Evolutionary conservation across 2,329 filamentous ascomycete genomes (phyloP).

Genomic region (Cryphonectria japonica): DNA sequence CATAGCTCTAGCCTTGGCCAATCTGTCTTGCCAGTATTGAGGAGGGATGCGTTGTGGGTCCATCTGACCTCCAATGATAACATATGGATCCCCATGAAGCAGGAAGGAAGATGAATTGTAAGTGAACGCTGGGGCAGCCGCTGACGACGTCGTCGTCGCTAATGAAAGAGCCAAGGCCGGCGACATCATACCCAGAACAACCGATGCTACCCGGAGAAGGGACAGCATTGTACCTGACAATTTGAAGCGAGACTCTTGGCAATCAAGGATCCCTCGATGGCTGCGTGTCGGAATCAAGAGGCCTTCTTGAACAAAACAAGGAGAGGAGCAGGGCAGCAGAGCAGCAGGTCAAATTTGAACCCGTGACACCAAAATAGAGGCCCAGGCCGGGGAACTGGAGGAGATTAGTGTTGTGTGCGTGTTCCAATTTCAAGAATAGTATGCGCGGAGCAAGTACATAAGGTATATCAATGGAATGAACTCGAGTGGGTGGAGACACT

Average conservation of each 20-base stretch:
- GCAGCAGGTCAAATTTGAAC: background rate
- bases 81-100: constrained; percentile 44
- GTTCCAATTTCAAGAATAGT: background rate
- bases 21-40: constrained; percentile 50
- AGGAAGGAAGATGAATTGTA: constrained; percentile 46
- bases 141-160: constrained; percentile 2
- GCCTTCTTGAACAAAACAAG: background rate
- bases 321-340: background rate
- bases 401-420: background rate
- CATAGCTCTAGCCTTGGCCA: constrained; percentile 50
- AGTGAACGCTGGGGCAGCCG: constrained; percentile 39
- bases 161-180: background rate
- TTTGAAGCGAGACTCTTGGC: background rate
- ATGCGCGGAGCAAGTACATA: background rate
- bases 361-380: background rate
- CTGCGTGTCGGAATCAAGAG: background rate
- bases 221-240: background rate
- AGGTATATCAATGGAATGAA: background rate
- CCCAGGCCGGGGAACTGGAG: background rate
- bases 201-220: background rate
- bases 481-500: background rate
- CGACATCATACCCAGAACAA: background rate
- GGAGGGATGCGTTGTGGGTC: constrained; percentile 54
- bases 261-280: background rate
- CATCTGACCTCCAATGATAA: constrained; percentile 54